A percentile compares a stretch with the other conserved stretches of the same genome.
phyloP scores from a whole-genome alignment of 2,329 filamentous ascomycete species.

The Lachnellula suecica region DNA sequence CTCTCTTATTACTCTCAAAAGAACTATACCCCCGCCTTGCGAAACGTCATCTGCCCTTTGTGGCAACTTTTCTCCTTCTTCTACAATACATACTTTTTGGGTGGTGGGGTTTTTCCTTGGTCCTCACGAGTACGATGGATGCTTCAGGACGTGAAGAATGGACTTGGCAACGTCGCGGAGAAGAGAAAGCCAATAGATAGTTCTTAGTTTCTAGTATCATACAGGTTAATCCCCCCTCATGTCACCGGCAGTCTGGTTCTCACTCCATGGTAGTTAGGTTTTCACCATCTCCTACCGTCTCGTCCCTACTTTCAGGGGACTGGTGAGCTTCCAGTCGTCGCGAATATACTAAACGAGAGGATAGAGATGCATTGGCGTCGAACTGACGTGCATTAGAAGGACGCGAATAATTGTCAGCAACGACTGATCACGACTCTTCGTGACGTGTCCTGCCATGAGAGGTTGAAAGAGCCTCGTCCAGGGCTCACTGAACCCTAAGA shows the following conservation, averaged over 20 bases:
- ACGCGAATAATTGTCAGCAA: neutral
- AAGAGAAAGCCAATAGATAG: conserved; percentile 1
- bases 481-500: no score
- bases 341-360: neutral
- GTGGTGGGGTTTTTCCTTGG: neutral
- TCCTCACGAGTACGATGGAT: neutral
- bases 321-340: neutral
- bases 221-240: neutral
- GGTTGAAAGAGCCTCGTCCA: neutral
- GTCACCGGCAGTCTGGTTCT: neutral
- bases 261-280: neutral
- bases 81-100: neutral
- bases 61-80: neutral
- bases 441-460: neutral
- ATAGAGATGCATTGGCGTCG: neutral
- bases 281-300: neutral
- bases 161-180: neutral
- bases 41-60: neutral
- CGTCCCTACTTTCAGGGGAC: neutral
- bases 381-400: neutral
- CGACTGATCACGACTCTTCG: neutral
- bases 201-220: conserved; percentile 3
- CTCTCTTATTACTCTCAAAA: neutral
- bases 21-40: neutral
- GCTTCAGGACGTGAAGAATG: neutral